A percentile compares a stretch with the other conserved stretches of the same genome.
These are phyloP conservation scores for Paxillus rubicundulus DNA, from an alignment of 768 basidiomycete genomes.

Conservation along the genomic window DNA sequence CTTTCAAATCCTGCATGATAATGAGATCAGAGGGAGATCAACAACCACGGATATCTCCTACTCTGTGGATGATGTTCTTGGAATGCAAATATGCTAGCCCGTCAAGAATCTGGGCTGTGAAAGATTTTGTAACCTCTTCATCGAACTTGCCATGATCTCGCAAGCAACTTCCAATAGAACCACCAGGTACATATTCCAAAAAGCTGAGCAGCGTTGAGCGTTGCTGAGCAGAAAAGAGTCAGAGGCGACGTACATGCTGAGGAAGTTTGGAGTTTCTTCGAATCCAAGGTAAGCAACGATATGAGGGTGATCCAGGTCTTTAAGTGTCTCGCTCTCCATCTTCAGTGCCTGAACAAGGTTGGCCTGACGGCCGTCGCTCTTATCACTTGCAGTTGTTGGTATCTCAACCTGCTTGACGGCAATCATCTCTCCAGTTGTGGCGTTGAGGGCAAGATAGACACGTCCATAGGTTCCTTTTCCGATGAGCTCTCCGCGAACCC, in stretches of 20 bases:
- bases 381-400: slow-evolving; percentile 88
- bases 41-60: slow-evolving; percentile 31
- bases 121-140: slow-evolving; percentile 88
- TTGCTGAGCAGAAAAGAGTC: not conserved
- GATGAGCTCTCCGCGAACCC: slow-evolving; percentile 97
- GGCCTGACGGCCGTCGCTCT: slow-evolving; percentile 79
- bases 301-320: slow-evolving; percentile 94
- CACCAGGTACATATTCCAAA: slow-evolving; percentile 98
- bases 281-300: slow-evolving; percentile 97
- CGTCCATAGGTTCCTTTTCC: slow-evolving; percentile 96
- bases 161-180: slow-evolving; percentile 87
- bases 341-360: slow-evolving; percentile 89
- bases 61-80: slow-evolving; percentile 89
- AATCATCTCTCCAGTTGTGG: slow-evolving; percentile 97
- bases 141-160: slow-evolving; percentile 91
- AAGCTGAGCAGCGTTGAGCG: slow-evolving; percentile 54
- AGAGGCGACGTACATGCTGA: slow-evolving; percentile 77
- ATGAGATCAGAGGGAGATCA: slow-evolving; percentile 6
- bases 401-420: slow-evolving; percentile 99
- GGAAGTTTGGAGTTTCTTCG: slow-evolving; percentile 81
- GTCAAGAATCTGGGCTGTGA: slow-evolving; percentile 86
- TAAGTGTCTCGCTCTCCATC: slow-evolving; percentile 92
- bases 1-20: slow-evolving; percentile 79
- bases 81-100: slow-evolving; percentile 93
- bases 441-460: slow-evolving; percentile 94